These are phyloP conservation scores for Cladosporium velox DNA, from an alignment of 2,329 filamentous ascomycete genomes.

Conservation along the genomic window DNA sequence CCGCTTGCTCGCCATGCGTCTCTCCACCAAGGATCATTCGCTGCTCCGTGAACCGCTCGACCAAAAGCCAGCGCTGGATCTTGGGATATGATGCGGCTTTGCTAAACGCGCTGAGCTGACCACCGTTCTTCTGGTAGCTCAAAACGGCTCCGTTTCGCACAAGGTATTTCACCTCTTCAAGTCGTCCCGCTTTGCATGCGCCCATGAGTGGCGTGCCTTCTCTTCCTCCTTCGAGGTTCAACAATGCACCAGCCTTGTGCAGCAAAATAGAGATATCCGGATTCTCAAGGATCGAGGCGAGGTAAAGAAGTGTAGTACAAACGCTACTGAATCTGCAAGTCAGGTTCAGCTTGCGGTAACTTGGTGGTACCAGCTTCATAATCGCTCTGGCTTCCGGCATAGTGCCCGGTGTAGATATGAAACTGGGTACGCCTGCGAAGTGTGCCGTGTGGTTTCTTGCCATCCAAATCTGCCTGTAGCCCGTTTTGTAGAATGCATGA, in stretches of 20 bases:
- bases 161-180: neutral
- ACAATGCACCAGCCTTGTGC: neutral
- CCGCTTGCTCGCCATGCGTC: neutral
- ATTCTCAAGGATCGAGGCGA: neutral
- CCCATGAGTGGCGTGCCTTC: neutral
- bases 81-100: neutral
- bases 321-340: too few relatives aligned
- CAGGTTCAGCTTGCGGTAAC: too few relatives aligned
- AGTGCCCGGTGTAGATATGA: too few relatives aligned
- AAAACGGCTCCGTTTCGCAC: neutral
- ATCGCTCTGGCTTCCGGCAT: too few relatives aligned
- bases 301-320: neutral
- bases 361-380: too few relatives aligned
- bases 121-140: too few relatives aligned
- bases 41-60: slow-evolving; percentile 7
- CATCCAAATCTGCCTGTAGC: too few relatives aligned
- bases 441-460: too few relatives aligned
- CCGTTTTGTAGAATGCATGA: too few relatives aligned
- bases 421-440: too few relatives aligned
- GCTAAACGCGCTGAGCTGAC: neutral
- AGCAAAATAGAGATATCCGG: neutral
- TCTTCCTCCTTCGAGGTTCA: neutral
- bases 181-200: neutral
- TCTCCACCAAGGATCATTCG: neutral
- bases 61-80: slow-evolving; percentile 4